Conservation (phyloP, 257 asterid species). For the Lycium barbarum region DNA sequence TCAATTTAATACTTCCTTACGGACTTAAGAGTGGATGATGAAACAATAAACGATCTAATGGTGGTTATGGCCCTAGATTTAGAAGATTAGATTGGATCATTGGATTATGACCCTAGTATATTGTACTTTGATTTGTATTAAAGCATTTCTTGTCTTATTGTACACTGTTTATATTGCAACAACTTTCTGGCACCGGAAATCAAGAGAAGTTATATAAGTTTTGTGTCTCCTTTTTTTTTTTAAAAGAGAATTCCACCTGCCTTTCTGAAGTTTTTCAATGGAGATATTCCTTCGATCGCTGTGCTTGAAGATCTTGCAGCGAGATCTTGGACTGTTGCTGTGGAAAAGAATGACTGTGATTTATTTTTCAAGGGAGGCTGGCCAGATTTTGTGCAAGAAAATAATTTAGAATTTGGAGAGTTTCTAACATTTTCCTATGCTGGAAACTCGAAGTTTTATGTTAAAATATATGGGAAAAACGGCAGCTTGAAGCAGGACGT, state of each 20-base stretch:
- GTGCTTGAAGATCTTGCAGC: slow-evolving; percentile 18
- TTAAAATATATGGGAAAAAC: too few relatives aligned
- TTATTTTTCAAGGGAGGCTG: too few relatives aligned
- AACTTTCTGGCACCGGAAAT: background rate
- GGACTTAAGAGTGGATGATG: background rate
- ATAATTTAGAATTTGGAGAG: too few relatives aligned
- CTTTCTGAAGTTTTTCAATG: slow-evolving; percentile 14
- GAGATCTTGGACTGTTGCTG: background rate
- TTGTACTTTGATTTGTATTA: background rate
- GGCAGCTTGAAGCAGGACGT: too few relatives aligned
- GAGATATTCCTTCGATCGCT: slow-evolving; percentile 9
- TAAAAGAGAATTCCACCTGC: slow-evolving; percentile 26
- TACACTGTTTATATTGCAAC: background rate
- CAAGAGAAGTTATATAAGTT: background rate
- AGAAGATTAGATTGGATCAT: background rate
- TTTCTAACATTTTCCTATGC: too few relatives aligned
- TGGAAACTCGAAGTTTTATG: too few relatives aligned
- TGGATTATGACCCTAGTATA: background rate
- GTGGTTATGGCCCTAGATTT: slow-evolving; percentile 15
- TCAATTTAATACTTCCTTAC: background rate
- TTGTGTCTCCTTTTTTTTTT: background rate
- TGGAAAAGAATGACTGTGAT: too few relatives aligned
- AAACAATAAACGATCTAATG: background rate
- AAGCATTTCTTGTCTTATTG: background rate
- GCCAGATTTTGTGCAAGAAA: too few relatives aligned